Conservation (phyloP, 2,329 filamentous ascomycete species). For the Epichloe hybrida region DNA sequence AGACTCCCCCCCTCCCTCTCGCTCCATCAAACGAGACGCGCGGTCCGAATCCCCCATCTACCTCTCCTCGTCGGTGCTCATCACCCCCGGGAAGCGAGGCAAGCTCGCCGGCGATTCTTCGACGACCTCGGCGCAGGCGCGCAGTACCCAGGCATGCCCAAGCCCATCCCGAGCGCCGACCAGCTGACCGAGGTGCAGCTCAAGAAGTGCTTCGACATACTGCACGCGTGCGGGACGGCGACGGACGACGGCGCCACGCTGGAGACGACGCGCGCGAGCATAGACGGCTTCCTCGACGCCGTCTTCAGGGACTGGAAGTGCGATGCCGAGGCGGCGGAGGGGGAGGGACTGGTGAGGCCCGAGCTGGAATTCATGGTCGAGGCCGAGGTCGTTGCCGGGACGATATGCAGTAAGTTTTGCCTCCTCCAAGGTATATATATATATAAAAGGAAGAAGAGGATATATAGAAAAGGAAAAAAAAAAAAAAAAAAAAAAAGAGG, state of each 20-base stretch:
- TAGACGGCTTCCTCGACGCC: constrained; percentile 19
- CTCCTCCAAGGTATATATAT: too few species aligned
- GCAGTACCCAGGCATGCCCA: constrained; percentile 7
- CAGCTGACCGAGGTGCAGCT: constrained; percentile 16
- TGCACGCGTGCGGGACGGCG: constrained; percentile 18
- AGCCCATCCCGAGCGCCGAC: constrained; percentile 12
- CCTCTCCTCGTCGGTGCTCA: constrained; percentile 3
- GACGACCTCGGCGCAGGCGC: constrained; percentile 12
- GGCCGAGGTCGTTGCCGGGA: constrained; percentile 14
- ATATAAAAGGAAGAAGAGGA: too few species aligned
- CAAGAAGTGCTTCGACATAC: constrained; percentile 18
- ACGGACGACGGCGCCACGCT: constrained; percentile 13
- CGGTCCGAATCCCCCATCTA: constrained; percentile 9
- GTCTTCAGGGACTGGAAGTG: constrained; percentile 17
- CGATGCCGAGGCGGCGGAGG: background rate
- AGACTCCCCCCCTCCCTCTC: background rate
- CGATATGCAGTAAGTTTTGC: constrained; percentile 15
- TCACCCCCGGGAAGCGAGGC: background rate
- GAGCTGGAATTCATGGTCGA: constrained; percentile 17
- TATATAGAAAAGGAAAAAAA: background rate
- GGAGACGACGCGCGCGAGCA: constrained; percentile 14
- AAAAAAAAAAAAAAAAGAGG: too few species aligned
- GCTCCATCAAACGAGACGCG: background rate
- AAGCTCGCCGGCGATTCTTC: constrained; percentile 11
- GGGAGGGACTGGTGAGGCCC: constrained; percentile 9